Evolutionary conservation across 352 stramenopile genomes (phyloP).

Genomic region (Phytophthora kernoviae): DNA sequence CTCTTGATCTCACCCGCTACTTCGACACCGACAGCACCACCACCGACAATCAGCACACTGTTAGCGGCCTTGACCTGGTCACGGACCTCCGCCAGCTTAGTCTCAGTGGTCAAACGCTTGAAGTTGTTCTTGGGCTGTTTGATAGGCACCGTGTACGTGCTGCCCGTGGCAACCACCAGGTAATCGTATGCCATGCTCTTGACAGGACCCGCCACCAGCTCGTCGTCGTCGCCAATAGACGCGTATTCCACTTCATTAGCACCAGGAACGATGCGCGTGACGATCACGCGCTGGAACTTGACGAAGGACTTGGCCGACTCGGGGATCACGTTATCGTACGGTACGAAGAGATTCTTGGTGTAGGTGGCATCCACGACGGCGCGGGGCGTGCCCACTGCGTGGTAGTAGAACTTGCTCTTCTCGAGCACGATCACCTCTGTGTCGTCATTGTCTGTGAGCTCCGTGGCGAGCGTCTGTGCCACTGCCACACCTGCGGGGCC

Average conservation of each 20-base stretch:
- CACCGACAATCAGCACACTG: conserved; percentile 66
- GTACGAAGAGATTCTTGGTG: conserved; percentile 59
- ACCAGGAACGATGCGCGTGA: conserved; percentile 36
- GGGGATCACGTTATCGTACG: conserved; percentile 56
- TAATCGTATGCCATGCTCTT: conserved; percentile 61
- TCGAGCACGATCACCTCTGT: conserved; percentile 55
- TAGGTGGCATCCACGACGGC: conserved; percentile 52
- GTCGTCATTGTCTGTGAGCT: conserved; percentile 40
- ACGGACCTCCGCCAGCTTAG: conserved; percentile 40
- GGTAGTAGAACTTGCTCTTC: conserved; percentile 62
- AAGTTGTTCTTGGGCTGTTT: conserved; percentile 49
- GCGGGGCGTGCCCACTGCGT: conserved; percentile 46
- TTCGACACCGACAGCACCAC: conserved; percentile 57
- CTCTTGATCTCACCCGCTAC: conserved; percentile 63
- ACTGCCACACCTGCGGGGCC: conserved; percentile 49
- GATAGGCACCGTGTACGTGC: conserved; percentile 62
- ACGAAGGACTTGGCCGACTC: conserved; percentile 34
- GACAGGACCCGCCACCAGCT: conserved; percentile 27
- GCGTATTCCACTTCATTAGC: conserved; percentile 48
- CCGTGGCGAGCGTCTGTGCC: conserved; percentile 41
- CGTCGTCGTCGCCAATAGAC: conserved; percentile 34
- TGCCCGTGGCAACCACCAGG: conserved; percentile 62
- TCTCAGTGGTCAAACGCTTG: conserved; percentile 35
- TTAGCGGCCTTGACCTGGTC: conserved; percentile 45
- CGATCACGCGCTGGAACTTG: conserved; percentile 48